Evolutionary conservation across 768 basidiomycete genomes (phyloP), one percentile per base, ranked within the genome.

Genomic region (Pulveroboletus sp.): DNA sequence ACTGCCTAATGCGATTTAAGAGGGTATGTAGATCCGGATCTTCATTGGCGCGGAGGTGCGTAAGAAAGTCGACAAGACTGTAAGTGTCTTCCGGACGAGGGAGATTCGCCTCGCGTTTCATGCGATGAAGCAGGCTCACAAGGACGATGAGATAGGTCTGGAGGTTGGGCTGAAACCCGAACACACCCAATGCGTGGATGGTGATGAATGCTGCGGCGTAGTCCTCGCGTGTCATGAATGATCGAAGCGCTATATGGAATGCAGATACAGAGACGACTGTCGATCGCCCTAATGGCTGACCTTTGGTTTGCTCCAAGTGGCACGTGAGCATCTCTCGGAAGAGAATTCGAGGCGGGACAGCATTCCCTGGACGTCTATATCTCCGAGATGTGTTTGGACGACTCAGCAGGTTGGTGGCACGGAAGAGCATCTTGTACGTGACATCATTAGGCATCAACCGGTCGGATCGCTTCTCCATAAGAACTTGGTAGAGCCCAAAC

Each of bases 391-490:
- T 17, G 50, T 51, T 61, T 21, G 51, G 49, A 6, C 52, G 47
- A 28, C 40, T 55, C 49, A 41, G 59, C 50, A 46, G 59, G 43
- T 36, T 50, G 4, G 51, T 53, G 7, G 68, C 63, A 26, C 63
- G 66, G 54, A 80, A 78, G 18, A 81, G 59, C 50, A 62, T 62
- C 15, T 67, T 72, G 66, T 73, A 81, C 0, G 78, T 80, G 50
- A 63, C 67, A 50, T 79, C 72, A 7, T 77, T 80, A 1, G 59
- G 61, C 44, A 74, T 59, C 5, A 65, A 47, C 0, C 59, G 53
- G 9, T 55, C 57, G 1, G 63, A 56, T 1, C 72, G 64, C 30
- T 72, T 60, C 26, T 40, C 49, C 54, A 71, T 63, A 41, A 82
- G 58, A 18, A 71, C 46, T 8, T 57, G 57, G 55, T 80, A 83